phyloP scores from a whole-genome alignment of 257 asterid species.

The Buddleja alternifolia region DNA sequence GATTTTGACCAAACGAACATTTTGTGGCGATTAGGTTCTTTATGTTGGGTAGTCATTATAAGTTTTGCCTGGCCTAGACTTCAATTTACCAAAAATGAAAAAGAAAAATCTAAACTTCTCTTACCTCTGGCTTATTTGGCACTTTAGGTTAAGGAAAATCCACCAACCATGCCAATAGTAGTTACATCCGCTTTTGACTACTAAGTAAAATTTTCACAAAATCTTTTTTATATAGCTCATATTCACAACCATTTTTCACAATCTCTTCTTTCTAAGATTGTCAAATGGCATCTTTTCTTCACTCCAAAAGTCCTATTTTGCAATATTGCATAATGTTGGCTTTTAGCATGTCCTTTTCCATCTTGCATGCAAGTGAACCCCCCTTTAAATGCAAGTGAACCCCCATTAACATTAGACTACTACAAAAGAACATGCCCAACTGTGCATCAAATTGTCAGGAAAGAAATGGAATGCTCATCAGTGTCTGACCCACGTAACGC shows the following conservation, averaged over 20 bases:
- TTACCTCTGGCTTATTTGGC: conserved; percentile 19
- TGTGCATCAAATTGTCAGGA: conserved; percentile 60
- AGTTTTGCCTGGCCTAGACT: no score
- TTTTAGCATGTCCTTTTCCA: conserved; percentile 20
- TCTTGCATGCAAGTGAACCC: conserved; percentile 58
- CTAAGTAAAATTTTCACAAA: conserved; percentile 25
- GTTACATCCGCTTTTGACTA: conserved; percentile 96
- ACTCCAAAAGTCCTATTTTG: conserved; percentile 40
- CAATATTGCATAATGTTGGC: conserved; percentile 42
- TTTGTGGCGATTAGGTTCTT: no score
- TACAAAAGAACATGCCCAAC: conserved; percentile 71
- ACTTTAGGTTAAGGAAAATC: conserved; percentile 46
- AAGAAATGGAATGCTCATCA: conserved; percentile 89
- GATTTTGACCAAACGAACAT: no score
- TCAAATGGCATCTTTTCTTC: conserved; percentile 37
- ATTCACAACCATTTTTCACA: conserved; percentile 36
- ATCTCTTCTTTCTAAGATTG: conserved; percentile 15
- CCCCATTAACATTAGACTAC: conserved; percentile 68
- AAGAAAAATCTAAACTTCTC: no score
- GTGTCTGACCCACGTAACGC: conserved; percentile 92
- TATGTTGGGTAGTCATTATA: no score
- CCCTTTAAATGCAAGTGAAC: no score
- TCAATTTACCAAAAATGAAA: no score
- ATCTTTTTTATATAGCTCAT: conserved; percentile 44
- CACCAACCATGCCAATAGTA: conserved; percentile 69